phyloP scores from a whole-genome alignment of 192 early-diverging fungal genomes.

The Backusella luteola region DNA sequence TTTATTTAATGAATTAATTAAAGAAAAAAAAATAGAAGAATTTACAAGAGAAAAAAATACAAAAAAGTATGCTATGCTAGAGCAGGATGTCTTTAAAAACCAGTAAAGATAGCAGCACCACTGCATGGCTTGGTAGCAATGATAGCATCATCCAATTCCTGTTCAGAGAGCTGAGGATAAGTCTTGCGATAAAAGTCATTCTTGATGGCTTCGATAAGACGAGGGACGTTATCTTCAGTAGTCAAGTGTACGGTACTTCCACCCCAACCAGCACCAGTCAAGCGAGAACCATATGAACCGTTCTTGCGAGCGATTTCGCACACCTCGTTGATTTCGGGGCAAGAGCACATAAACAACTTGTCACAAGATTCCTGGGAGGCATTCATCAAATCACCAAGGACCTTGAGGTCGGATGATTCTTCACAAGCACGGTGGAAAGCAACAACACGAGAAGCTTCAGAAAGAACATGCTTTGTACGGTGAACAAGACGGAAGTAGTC shows the following conservation, averaged over 20 bases:
- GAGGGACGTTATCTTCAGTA: conserved; percentile 53
- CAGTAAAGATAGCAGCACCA: conserved; percentile 45
- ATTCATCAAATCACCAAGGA: conserved; percentile 88
- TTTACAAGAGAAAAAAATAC: neutral
- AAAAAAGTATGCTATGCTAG: neutral
- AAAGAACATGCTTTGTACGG: conserved; percentile 81
- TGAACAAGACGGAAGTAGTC: conserved; percentile 68
- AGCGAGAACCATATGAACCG: conserved; percentile 79
- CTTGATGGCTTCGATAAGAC: conserved; percentile 62
- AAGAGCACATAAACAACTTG: conserved; percentile 80
- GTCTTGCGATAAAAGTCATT: conserved; percentile 63
- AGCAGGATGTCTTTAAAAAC: conserved; percentile 8
- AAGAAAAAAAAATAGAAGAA: neutral
- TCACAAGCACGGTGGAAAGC: conserved; percentile 64
- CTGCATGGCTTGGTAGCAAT: conserved; percentile 48
- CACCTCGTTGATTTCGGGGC: conserved; percentile 81
- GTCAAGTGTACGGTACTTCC: conserved; percentile 83
- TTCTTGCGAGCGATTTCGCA: conserved; percentile 56
- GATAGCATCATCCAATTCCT: conserved; percentile 51
- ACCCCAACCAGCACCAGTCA: conserved; percentile 96
- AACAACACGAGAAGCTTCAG: conserved; percentile 79
- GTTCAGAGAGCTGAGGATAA: conserved; percentile 45
- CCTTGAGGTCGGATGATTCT: conserved; percentile 33
- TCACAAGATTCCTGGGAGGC: conserved; percentile 82
- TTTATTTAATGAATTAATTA: neutral